phyloP scores from a whole-genome alignment of 108 stramenopile species.

The Thalassiosira profunda region DNA sequence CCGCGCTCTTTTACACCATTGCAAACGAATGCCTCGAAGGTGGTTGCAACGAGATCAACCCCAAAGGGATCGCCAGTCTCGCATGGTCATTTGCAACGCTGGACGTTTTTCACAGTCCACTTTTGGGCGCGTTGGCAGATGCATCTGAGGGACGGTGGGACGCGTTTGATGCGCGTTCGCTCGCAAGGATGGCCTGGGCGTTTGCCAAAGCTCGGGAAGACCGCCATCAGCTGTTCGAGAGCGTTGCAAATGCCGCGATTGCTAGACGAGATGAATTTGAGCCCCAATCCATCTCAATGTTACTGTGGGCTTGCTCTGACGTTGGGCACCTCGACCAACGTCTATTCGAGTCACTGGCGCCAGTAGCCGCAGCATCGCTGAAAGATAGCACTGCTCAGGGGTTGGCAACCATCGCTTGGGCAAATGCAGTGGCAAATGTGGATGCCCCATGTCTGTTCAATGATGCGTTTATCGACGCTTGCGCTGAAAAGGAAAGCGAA shows the following conservation, averaged over 20 bases:
- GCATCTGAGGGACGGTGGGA: constrained; percentile 17
- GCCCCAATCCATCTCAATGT: constrained; percentile 44
- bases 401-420: constrained; percentile 54
- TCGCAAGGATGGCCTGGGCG: constrained; percentile 50
- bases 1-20: constrained; percentile 12
- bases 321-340: constrained; percentile 17
- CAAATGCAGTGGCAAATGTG: constrained; percentile 35
- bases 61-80: constrained; percentile 34
- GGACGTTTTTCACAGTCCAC: constrained; percentile 4
- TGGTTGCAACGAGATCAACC: constrained; percentile 4
- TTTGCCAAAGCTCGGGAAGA: constrained; percentile 36
- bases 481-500: constrained; percentile 18
- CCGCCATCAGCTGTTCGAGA: constrained; percentile 16
- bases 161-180: constrained; percentile 25
- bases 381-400: constrained; percentile 33
- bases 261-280: constrained; percentile 25
- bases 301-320: constrained; percentile 45
- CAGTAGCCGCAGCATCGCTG: constrained; percentile 13
- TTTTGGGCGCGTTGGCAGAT: constrained; percentile 33
- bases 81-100: constrained; percentile 51
- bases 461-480: constrained; percentile 17
- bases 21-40: constrained; percentile 1
- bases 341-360: constrained; percentile 33
- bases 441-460: constrained; percentile 30
- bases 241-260: constrained; percentile 20